Evolutionary conservation across 257 asterid genomes (phyloP), one percentile per base, ranked within the genome.

Genomic region (Ajuga chamaepitys): DNA sequence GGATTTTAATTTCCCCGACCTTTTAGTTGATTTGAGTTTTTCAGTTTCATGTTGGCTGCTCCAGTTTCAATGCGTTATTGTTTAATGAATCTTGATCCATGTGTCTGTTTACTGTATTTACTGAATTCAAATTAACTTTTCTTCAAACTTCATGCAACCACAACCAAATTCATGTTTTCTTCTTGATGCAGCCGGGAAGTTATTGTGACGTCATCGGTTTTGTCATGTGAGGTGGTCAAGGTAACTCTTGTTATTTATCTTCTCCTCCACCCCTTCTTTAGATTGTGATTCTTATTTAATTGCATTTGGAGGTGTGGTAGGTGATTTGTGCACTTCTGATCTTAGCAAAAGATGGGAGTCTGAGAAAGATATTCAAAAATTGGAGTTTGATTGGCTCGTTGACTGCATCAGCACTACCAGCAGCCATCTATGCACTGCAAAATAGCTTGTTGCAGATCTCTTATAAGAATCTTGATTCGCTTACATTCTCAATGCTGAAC

Each of bases 361-460:
- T 94, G 77, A 83, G 71, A 77, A 90, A 80, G 76, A 51, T 83
- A 38, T 80, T 70, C 68, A 83, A 78, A 75, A 82, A 86, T 28
- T 94, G 99, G 99, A 94, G 88, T 60, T 79, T 94, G 77, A 52
- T 86, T 67, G 91, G 87, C 70, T 88, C 95, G 47, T 75, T 90
- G 81, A 90, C 95, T 56, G 99, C 96, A 74, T 94, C 99, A 53
- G 97, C 96, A 50, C 80, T 94, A 40, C 99, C 97, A 26, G 97
- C 99, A 42, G 95, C 95, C 64, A 94, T 88, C 62, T 94, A 94
- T 68, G 97, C 99, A 26, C 84, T 94, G 40, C 99, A 94, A 72
- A 94, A 89, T 72, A 94, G 95, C 85, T 83, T 94, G 87, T 77
- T 94, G 78, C 99, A 90, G 85, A 90, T 90, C 62, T 78, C 99